A percentile compares a stretch with the other conserved stretches of the same genome.
phyloP scores from a whole-genome alignment of 208 protist species.

The Leishmania turanica region DNA sequence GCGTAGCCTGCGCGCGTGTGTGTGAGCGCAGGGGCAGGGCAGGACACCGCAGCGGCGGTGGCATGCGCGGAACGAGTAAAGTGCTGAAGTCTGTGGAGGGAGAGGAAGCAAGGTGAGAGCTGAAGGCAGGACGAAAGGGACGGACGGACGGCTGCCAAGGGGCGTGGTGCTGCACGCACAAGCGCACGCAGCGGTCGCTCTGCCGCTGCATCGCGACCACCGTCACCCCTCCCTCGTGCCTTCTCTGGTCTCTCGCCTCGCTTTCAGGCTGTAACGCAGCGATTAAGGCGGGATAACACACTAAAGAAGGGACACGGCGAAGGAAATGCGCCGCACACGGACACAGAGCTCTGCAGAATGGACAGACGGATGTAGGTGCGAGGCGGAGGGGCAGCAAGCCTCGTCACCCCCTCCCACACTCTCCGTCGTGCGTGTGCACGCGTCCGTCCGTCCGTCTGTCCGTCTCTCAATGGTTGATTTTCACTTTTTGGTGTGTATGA shows the following conservation, averaged over 20 bases:
- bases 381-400: not conserved
- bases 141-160: not conserved
- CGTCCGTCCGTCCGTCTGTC: not conserved
- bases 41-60: not conserved
- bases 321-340: not conserved
- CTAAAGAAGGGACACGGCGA: not conserved
- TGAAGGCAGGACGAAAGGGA: not conserved
- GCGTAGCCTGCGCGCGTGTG: slow-evolving; percentile 8
- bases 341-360: not conserved
- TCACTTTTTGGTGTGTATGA: too few species aligned
- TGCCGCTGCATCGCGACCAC: not conserved
- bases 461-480: too few species aligned
- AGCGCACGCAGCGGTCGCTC: not conserved
- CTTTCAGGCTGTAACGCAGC: not conserved
- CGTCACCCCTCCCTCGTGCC: not conserved
- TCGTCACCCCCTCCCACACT: not conserved
- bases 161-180: not conserved
- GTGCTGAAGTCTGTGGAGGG: not conserved
- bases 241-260: not conserved
- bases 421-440: not conserved
- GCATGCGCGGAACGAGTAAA: not conserved
- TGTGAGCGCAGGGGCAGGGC: not conserved
- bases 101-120: too few species aligned
- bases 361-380: not conserved
- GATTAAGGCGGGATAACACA: not conserved